Evolutionary conservation across 257 asterid genomes (phyloP).

Genomic region (Echites panduratus): DNA sequence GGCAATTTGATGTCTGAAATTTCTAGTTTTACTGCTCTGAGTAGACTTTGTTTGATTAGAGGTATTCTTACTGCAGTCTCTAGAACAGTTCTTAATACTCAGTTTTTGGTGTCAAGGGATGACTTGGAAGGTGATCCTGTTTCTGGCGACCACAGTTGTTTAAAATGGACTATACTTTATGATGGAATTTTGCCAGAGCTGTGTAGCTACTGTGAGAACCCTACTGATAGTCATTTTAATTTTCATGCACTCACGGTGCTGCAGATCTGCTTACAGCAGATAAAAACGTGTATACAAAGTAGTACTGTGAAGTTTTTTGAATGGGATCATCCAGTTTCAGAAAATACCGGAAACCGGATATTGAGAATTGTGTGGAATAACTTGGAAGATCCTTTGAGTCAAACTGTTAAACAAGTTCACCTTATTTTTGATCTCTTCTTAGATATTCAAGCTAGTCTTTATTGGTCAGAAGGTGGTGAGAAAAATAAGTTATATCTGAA

Average conservation of each 20-base stretch:
- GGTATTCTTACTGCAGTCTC: constrained; percentile 90
- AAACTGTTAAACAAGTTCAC: constrained; percentile 93
- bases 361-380: constrained; percentile 84
- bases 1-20: constrained; percentile 59
- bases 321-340: constrained; percentile 56
- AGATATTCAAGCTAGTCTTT: constrained; percentile 67
- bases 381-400: constrained; percentile 95
- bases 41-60: constrained; percentile 87
- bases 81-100: constrained; percentile 62
- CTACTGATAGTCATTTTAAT: constrained; percentile 79
- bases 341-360: constrained; percentile 64
- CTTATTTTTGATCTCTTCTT: constrained; percentile 86
- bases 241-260: constrained; percentile 88
- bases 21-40: constrained; percentile 44
- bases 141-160: constrained; percentile 20
- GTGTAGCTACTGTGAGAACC: constrained; percentile 74
- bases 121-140: constrained; percentile 20
- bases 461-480: constrained; percentile 55
- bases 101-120: constrained; percentile 33
- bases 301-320: constrained; percentile 22
- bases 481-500: constrained; percentile 52
- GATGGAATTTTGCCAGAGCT: constrained; percentile 90
- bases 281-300: constrained; percentile 59
- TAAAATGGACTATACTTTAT: constrained; percentile 59
- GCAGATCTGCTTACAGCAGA: constrained; percentile 97